Percentiles rank a stretch among this genome's conserved stretches.
Evolutionary conservation across 1,284 basidiomycete species (phyloP).

Genomic region (Cryptococcus depauperatus): DNA sequence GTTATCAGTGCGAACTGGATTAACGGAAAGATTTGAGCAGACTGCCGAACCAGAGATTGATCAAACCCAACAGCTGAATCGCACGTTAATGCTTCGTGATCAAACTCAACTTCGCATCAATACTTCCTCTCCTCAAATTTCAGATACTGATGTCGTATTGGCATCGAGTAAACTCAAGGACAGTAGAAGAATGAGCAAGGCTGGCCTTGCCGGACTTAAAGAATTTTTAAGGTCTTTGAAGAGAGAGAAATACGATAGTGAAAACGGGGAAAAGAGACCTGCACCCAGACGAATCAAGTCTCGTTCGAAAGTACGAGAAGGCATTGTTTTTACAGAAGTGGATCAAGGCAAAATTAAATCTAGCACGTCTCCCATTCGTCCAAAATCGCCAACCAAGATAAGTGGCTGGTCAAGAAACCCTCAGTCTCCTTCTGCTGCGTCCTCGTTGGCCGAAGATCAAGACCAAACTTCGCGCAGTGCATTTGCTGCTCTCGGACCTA

Average conservation of each 20-base stretch:
- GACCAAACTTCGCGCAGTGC: slow-evolving; percentile 1
- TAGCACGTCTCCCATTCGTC: slow-evolving; percentile 10
- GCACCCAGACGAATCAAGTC: background rate
- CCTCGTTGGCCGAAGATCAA: background rate
- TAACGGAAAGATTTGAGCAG: background rate
- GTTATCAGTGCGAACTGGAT: slow-evolving; percentile 6
- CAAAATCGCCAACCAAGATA: slow-evolving; percentile 9
- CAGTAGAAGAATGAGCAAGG: slow-evolving; percentile 20
- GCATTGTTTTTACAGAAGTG: background rate
- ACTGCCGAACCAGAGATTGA: background rate
- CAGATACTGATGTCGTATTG: no score
- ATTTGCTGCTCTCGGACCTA: slow-evolving; percentile 15
- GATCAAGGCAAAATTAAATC: slow-evolving; percentile 1
- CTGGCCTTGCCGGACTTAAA: slow-evolving; percentile 36
- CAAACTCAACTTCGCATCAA: background rate
- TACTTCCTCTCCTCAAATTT: background rate
- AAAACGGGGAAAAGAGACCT: background rate
- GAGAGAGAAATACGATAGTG: background rate
- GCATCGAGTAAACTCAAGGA: background rate
- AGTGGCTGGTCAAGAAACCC: background rate
- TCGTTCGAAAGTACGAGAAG: background rate
- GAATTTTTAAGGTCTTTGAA: slow-evolving; percentile 34
- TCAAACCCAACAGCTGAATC: background rate
- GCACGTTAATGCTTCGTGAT: background rate
- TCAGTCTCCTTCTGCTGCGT: background rate